A percentile compares a stretch with the other conserved stretches of the same genome.
These are phyloP conservation scores for Entomortierella chlamydospora DNA, from an alignment of 192 early-diverging fungal genomes.

Conservation along the genomic window DNA sequence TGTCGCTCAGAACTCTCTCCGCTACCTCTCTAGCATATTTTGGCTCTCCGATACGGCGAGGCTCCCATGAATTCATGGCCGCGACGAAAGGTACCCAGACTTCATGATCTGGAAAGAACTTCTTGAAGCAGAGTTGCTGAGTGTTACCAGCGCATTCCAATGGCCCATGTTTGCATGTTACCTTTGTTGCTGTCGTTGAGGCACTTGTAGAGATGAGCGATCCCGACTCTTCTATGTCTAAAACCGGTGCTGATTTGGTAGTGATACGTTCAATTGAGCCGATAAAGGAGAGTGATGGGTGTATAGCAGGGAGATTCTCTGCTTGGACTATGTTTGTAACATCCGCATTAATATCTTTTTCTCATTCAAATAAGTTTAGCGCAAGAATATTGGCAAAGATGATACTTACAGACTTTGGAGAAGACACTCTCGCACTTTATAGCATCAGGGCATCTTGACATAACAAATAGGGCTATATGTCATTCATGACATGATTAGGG, in stretches of 20 bases:
- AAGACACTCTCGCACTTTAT: slow-evolving; percentile 65
- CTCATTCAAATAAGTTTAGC: no score
- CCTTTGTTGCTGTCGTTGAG: slow-evolving; percentile 4
- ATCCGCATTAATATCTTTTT: background rate
- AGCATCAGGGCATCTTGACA: slow-evolving; percentile 79
- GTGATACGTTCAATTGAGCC: slow-evolving; percentile 15
- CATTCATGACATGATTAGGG: background rate
- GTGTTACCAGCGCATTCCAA: slow-evolving; percentile 61
- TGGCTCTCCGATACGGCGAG: slow-evolving; percentile 25
- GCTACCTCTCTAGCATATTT: slow-evolving; percentile 26
- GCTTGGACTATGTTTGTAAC: slow-evolving; percentile 10
- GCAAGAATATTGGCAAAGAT: no score
- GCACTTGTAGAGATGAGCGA: slow-evolving; percentile 3
- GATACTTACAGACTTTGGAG: slow-evolving; percentile 51
- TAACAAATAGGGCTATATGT: slow-evolving; percentile 68
- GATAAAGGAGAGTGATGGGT: slow-evolving; percentile 32
- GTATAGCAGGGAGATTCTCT: slow-evolving; percentile 13
- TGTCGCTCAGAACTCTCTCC: background rate
- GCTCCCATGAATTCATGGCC: slow-evolving; percentile 49
- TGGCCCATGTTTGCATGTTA: slow-evolving; percentile 56
- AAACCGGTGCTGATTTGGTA: background rate
- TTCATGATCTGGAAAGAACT: slow-evolving; percentile 38
- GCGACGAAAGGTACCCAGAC: slow-evolving; percentile 58
- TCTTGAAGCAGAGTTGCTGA: slow-evolving; percentile 64
- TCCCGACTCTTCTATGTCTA: background rate